Evolutionary conservation across 2,329 filamentous ascomycete genomes (phyloP).

Genomic region (Fusarium nodosum): DNA sequence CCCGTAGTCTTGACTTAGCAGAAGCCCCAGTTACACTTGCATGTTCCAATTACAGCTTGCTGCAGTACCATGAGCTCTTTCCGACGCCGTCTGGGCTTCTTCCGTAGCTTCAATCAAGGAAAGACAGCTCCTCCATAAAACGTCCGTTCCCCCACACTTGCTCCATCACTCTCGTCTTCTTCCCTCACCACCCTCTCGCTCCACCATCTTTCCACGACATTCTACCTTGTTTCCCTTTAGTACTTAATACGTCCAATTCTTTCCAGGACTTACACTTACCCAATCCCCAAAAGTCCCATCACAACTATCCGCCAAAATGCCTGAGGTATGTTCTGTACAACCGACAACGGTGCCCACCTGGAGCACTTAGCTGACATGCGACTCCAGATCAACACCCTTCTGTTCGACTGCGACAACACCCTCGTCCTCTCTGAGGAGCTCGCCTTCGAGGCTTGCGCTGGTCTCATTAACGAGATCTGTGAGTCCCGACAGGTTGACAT

Average conservation of each 20-base stretch:
- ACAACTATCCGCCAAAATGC: conserved; percentile 51
- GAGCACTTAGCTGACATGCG: conserved; percentile 9
- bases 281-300: conserved; percentile 4
- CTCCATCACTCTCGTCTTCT: conserved; percentile 21
- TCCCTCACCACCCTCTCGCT: conserved; percentile 21
- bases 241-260: conserved; percentile 28
- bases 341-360: background rate
- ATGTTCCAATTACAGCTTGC: conserved; percentile 28
- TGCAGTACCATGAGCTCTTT: conserved; percentile 7
- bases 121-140: conserved; percentile 61
- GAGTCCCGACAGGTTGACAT: conserved; percentile 71
- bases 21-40: conserved; percentile 32
- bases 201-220: conserved; percentile 24
- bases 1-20: conserved; percentile 9
- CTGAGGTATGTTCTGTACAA: conserved; percentile 49
- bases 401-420: conserved; percentile 90
- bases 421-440: conserved; percentile 92
- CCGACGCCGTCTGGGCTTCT: background rate
- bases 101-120: conserved; percentile 31
- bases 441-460: conserved; percentile 91
- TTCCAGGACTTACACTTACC: background rate
- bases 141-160: conserved; percentile 35
- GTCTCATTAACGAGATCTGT: conserved; percentile 89
- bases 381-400: conserved; percentile 72
- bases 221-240: conserved; percentile 19